Conservation (phyloP, 1,284 basidiomycete species). For the Trametes pubescens region DNA sequence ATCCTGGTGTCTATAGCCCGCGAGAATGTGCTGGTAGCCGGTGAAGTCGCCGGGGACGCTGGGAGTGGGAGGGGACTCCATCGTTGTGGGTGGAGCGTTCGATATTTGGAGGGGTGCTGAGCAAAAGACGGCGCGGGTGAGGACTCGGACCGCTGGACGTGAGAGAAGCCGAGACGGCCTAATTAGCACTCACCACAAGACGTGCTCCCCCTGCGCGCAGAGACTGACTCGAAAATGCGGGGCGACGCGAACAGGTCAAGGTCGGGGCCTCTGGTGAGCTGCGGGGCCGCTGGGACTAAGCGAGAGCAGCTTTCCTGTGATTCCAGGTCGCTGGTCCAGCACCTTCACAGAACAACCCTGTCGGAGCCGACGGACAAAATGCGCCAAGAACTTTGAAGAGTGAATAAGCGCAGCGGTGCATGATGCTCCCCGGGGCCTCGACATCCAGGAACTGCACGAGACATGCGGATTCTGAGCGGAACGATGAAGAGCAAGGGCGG, state of each 20-base stretch:
- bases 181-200: slow-evolving; percentile 19
- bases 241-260: neutral
- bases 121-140: slow-evolving; percentile 21
- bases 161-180: slow-evolving; percentile 16
- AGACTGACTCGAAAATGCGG: neutral
- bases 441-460: slow-evolving; percentile 12
- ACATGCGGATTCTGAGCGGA: slow-evolving; percentile 16
- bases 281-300: slow-evolving; percentile 1
- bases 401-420: slow-evolving; percentile 3
- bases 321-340: neutral
- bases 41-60: slow-evolving; percentile 11
- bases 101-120: slow-evolving; percentile 23
- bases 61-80: slow-evolving; percentile 19
- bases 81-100: slow-evolving; percentile 15
- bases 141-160: slow-evolving; percentile 30
- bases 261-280: neutral
- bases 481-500: slow-evolving; percentile 9
- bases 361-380: slow-evolving; percentile 20
- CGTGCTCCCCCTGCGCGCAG: neutral
- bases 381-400: slow-evolving; percentile 8
- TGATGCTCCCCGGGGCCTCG: neutral
- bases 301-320: slow-evolving; percentile 9
- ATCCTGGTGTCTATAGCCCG: slow-evolving; percentile 34
- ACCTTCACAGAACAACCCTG: slow-evolving; percentile 14
- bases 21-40: slow-evolving; percentile 27